Base-by-base conservation (phyloP, 768 basidiomycete genomes). In the Zangia roseola region DNA sequence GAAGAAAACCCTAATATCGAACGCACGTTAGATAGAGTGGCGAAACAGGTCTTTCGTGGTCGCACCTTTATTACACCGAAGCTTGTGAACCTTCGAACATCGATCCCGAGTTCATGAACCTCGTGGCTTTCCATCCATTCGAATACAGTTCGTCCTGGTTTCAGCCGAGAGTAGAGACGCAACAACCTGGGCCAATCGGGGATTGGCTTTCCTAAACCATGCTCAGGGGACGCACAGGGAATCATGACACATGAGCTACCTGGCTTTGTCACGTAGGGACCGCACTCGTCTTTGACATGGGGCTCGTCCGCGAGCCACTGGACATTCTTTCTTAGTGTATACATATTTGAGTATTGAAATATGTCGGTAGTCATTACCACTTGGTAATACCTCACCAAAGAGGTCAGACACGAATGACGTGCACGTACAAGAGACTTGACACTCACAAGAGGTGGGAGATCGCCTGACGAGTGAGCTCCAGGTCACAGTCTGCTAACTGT, bases 281-380 rank as follows among this genome's bases (percentile, higher is more conserved):
- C 94, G 66, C 95, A 99, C 72, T 99, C 95, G 13, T 84, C 78
- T 48, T 82, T 83, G 40, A 97, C 91, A 60, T 91, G 87, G 4
- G 76, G 69, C 62, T 94, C 91, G 42, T 88, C 82, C 13, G 88
- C 91, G 28, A 97, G 80, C 80, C 88, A 91, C 57, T 92, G 85
- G 20, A 97, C 82, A 52, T 84, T 86, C 57, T 88, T 90, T 43
- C 88, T 82, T 23, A 94, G 75, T 1, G 92, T 93, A 64, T 99
- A 99, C 85, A 95, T 92, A 67, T 98, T 98, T 14, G 93, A 93
- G 67, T 88, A 95, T 66, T 97, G 94, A 66, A 99, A 99, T 37
- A 98, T 91, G 71, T 99, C 97, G 46, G 94, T 83, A 54, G 85
- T 88, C 88, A 98, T 93, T 55, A 97, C 84, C 35, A 94, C 93